phyloP scores from a whole-genome alignment of 1,284 basidiomycete species.

The Ganoderma leucocontextum region DNA sequence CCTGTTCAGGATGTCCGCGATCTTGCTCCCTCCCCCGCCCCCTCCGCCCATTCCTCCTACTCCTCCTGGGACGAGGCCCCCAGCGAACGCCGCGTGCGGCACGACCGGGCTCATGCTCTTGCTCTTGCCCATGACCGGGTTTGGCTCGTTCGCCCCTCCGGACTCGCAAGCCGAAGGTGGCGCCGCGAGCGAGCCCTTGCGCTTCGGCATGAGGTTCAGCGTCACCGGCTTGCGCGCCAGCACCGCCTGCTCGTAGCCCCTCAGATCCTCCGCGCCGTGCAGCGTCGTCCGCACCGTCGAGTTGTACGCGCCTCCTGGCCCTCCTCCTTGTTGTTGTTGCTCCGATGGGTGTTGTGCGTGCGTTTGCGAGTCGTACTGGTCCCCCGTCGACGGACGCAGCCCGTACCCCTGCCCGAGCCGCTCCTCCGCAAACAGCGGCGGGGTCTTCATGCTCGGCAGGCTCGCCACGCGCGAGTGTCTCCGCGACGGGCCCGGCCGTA shows the following conservation, averaged over 20 bases:
- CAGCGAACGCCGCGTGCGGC: slow-evolving; percentile 32
- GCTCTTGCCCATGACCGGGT: slow-evolving; percentile 24
- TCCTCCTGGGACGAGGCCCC: slow-evolving; percentile 22
- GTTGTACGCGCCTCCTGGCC: slow-evolving; percentile 33
- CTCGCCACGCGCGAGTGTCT: slow-evolving; percentile 65
- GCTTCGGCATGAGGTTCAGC: slow-evolving; percentile 52
- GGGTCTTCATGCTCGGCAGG: slow-evolving; percentile 73
- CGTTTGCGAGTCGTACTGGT: slow-evolving; percentile 19
- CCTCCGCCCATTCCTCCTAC: slow-evolving; percentile 20
- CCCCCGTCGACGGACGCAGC: slow-evolving; percentile 16
- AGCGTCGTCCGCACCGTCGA: slow-evolving; percentile 46
- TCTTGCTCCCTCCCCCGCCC: slow-evolving; percentile 28
- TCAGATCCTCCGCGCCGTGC: slow-evolving; percentile 65
- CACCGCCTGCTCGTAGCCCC: slow-evolving; percentile 78
- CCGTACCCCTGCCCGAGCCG: slow-evolving; percentile 17
- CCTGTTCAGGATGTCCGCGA: slow-evolving; percentile 37
- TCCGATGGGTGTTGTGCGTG: slow-evolving; percentile 14
- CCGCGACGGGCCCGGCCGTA: slow-evolving; percentile 37
- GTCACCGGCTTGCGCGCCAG: slow-evolving; percentile 69
- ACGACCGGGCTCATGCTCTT: slow-evolving; percentile 38
- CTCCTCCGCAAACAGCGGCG: slow-evolving; percentile 41
- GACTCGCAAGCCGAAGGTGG: slow-evolving; percentile 1
- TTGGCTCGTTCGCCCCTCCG: neutral
- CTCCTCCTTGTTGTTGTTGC: neutral
- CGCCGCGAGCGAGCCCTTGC: slow-evolving; percentile 40